Evolutionary conservation across 2,329 filamentous ascomycete genomes (phyloP), one percentile per base, ranked within the genome.

Genomic region (Diaporthe capsici): DNA sequence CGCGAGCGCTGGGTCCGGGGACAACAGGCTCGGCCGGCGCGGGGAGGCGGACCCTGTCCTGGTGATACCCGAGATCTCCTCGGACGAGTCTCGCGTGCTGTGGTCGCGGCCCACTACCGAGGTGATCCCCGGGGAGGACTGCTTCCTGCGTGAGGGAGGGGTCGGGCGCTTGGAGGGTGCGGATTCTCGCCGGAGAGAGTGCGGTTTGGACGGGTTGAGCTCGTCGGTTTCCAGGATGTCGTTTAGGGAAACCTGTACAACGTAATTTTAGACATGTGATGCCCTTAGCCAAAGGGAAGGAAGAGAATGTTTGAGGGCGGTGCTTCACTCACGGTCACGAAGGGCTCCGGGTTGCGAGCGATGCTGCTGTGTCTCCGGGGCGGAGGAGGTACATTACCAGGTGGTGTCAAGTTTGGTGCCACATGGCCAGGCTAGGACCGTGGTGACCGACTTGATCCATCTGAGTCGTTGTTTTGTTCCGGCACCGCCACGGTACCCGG

Each of bases 281-380:
- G n/a, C 10, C 22, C 7, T 4, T 3, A 1, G 8, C 15, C 6
- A 22, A 6, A 17, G 13, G 10, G 3, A 17, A 9, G 17, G 8
- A 6, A 25, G 42, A 13, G 10, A 34, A 6, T 20, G 3, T 10
- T 28, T 17, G 17, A 13, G 15, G 6, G 8, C n/a, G 28, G 17
- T n/a, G 20, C 15, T 1, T 72, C 39, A 55, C 71, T 72, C 6
- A 72, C 71, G 10, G 58, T 63, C n/a, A 63, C 71, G 25, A 63
- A 31, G 17, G 57, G 22, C 17, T 20, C 20, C 7, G 34, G 15
- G 25, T n/a, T 22, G 8, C 42, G 47, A 17, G 57, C 44, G 49
- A 51, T 31, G 42, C 71, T 63, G 57, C 57, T 42, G 31, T 53
- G 34, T 42, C 57, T 53, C 44, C 44, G 47, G 34, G 13, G n/a